Base-by-base conservation (phyloP, 148 eudicot species). In the Persicaria tinctoria region DNA sequence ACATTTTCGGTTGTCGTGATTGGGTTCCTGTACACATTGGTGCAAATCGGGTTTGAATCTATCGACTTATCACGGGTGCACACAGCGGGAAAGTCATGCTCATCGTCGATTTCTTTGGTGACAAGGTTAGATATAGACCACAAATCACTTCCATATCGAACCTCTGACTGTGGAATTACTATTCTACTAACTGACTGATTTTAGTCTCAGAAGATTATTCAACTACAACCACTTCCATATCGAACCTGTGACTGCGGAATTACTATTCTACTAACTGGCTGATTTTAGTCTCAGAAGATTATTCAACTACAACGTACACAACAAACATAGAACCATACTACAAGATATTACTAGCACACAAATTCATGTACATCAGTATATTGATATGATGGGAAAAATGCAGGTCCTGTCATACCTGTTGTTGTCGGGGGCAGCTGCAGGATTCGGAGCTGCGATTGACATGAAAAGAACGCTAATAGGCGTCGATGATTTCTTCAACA, bases 71-170 rank as follows among this genome's bases (percentile, higher is more conserved):
- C 59, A 78, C 44, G 4, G 76, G 75, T 57, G 51, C 80, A 23
- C 48, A 51, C 48, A 79, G 63, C 6, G 27, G 66, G 55, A 62
- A 68, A 5, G 10, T 50, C 54, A 46, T 83, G 72, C 83, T 69
- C 53, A 13, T 47, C 64, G 55, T 75, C 17, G 76, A 75, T n/a
- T 78, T 80, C 81, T 78, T 71, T 64, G 82, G 72, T 16, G 86
- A 80, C 51, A 74, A 77, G 82, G 82, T 79, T 51, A 20, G 74
- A 12, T 49, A 3, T 23, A 23, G 27, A 23, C 27, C 27, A 23
- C 27, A 23, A 23, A 23, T 23, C 27, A 23, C 27, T 23, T 23
- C 27, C 27, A 23, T 23, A 23, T 23, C 27, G 27, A 23, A 23
- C 27, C 27, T 23, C 27, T 23, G 27, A 23, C 27, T 23, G 27